Conservation (phyloP, 768 basidiomycete species). For the Leccinum olivaceopallidum region DNA sequence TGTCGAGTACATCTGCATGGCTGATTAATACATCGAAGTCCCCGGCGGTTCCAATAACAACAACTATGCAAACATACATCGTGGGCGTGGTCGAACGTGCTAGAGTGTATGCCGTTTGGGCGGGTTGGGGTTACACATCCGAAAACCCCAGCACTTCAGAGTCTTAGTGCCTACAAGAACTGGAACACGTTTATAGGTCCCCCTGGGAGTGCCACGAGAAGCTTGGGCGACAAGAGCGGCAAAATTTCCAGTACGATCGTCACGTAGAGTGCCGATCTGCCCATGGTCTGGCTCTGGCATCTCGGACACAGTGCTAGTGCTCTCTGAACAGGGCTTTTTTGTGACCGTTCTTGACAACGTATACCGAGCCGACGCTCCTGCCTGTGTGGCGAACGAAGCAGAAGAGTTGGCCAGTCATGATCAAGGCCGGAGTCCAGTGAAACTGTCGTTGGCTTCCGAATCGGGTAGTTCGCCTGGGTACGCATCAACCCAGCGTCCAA, state of each 20-base stretch:
- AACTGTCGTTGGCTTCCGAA: slow-evolving; percentile 25
- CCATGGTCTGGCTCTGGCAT: too few relatives aligned
- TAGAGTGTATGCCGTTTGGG: slow-evolving; percentile 70
- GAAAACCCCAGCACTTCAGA: slow-evolving; percentile 94
- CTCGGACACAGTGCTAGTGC: too few relatives aligned
- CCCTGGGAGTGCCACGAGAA: too few relatives aligned
- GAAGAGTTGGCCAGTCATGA: too few relatives aligned
- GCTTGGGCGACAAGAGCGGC: too few relatives aligned
- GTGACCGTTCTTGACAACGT: too few relatives aligned
- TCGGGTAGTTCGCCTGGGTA: slow-evolving; percentile 26
- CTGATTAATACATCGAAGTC: slow-evolving; percentile 98
- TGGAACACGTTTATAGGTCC: slow-evolving; percentile 79
- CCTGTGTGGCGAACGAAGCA: too few relatives aligned
- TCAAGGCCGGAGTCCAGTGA: too few relatives aligned
- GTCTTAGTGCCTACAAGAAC: slow-evolving; percentile 85
- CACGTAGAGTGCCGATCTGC: too few relatives aligned
- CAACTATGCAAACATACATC: slow-evolving; percentile 99
- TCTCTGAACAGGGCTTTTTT: too few relatives aligned
- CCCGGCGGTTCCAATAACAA: slow-evolving; percentile 98
- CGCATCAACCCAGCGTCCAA: slow-evolving; percentile 12
- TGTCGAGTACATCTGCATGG: slow-evolving; percentile 99
- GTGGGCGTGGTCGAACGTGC: slow-evolving; percentile 96
- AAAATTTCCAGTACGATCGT: too few relatives aligned
- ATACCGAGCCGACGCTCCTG: too few relatives aligned
- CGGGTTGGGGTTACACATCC: slow-evolving; percentile 99